phyloP scores from a whole-genome alignment of 768 basidiomycete species.

The Mycena capillaripes region DNA sequence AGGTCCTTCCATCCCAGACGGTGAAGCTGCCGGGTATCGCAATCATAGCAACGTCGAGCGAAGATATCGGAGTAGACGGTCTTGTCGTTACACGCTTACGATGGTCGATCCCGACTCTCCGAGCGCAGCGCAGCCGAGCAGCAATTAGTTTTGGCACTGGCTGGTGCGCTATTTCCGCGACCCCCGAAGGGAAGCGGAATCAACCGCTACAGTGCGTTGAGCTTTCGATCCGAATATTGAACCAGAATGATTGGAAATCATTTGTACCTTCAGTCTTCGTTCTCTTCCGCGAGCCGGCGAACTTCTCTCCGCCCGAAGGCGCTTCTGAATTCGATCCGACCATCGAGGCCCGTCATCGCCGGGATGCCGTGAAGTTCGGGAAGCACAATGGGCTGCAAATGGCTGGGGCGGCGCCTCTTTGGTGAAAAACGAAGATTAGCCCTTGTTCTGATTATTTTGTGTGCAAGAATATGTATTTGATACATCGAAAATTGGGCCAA shows the following conservation, averaged over 20 bases:
- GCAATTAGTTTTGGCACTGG: constrained; percentile 54
- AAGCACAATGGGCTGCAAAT: constrained; percentile 8
- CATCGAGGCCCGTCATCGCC: constrained; percentile 20
- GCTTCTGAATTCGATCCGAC: constrained; percentile 8
- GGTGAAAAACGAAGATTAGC: constrained; percentile 18
- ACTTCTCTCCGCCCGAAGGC: constrained; percentile 9
- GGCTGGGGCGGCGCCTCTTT: constrained; percentile 22
- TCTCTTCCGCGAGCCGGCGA: too few relatives aligned
- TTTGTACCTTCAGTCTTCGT: too few relatives aligned
- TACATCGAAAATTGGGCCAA: too few relatives aligned
- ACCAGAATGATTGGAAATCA: too few relatives aligned
- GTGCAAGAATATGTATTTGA: too few relatives aligned
- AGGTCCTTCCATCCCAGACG: constrained; percentile 11
- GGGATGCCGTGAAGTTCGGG: constrained; percentile 16
- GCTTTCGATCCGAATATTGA: too few relatives aligned
- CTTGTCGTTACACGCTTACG: constrained; percentile 48
- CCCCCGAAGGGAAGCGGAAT: too few relatives aligned
- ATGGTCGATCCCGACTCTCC: constrained; percentile 58
- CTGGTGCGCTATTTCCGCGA: too few relatives aligned
- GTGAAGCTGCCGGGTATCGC: constrained; percentile 8
- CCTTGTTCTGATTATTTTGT: too few relatives aligned
- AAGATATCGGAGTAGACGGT: neutral
- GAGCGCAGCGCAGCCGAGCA: constrained; percentile 46
- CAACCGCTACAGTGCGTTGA: too few relatives aligned
- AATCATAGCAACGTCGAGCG: constrained; percentile 3